These are phyloP conservation scores for Heliosperma pusillum DNA, from an alignment of 148 eudicot species.

Conservation along the genomic window DNA sequence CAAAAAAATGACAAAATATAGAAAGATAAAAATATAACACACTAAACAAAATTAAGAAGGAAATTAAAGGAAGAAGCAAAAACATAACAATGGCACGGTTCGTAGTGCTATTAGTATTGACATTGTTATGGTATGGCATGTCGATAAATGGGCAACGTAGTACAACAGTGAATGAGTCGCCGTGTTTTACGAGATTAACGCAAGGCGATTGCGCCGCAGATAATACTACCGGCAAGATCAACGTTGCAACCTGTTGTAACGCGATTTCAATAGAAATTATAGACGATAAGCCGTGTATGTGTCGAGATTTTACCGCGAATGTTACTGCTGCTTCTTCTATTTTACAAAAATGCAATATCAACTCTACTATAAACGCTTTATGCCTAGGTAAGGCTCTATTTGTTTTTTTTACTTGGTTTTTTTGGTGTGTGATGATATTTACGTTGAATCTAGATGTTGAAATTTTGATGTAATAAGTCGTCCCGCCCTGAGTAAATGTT, in stretches of 20 bases:
- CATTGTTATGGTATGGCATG: no score
- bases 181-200: slow-evolving; percentile 3
- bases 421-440: no score
- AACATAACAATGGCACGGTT: not conserved
- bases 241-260: not conserved
- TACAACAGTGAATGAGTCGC: not conserved
- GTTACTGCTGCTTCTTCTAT: not conserved
- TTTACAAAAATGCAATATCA: not conserved
- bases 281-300: not conserved
- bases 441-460: no score
- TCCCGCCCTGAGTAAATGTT: no score
- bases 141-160: slow-evolving; percentile 6
- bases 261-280: not conserved
- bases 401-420: no score
- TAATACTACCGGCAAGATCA: not conserved
- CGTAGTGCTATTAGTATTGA: no score
- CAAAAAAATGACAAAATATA: not conserved
- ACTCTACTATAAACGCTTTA: not conserved
- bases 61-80: not conserved
- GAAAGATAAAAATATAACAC: not conserved
- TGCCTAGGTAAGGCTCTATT: slow-evolving; percentile 2
- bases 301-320: not conserved
- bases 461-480: no score
- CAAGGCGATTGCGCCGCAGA: slow-evolving; percentile 11
- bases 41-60: not conserved